phyloP scores from a whole-genome alignment of 352 stramenopile genomes.

The Pythium phragmitis region DNA sequence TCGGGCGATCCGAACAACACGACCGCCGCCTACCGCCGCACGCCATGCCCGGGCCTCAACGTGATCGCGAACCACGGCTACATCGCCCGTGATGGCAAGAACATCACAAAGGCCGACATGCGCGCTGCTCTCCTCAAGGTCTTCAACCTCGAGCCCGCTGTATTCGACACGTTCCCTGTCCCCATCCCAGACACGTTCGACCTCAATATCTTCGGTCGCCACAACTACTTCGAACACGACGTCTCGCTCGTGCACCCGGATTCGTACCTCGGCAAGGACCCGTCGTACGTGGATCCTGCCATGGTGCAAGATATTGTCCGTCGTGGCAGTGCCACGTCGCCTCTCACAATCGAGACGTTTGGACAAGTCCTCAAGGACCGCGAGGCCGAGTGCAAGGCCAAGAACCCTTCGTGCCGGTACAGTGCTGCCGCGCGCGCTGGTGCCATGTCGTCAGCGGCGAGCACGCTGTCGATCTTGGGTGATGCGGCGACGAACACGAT shows the following conservation, averaged over 20 bases:
- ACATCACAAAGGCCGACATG: conserved; percentile 33
- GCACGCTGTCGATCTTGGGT: too few species aligned
- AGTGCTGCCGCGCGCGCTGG: too few species aligned
- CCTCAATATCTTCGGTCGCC: conserved; percentile 41
- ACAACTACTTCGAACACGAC: conserved; percentile 38
- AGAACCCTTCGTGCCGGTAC: not conserved
- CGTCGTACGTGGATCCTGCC: conserved; percentile 26
- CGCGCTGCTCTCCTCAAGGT: conserved; percentile 4
- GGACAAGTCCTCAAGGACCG: conserved; percentile 1
- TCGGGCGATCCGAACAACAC: conserved; percentile 30
- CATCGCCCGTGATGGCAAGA: conserved; percentile 46
- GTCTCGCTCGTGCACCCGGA: conserved; percentile 36
- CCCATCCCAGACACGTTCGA: conserved; percentile 30
- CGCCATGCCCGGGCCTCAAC: conserved; percentile 54
- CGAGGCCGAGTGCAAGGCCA: not conserved
- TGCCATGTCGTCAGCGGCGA: too few species aligned
- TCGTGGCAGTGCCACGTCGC: not conserved
- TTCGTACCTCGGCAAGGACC: conserved; percentile 34
- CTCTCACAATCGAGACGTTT: conserved; percentile 9
- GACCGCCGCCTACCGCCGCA: conserved; percentile 32
- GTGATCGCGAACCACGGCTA: conserved; percentile 57
- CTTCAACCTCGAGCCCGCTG: not conserved
- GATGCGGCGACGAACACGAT: too few species aligned
- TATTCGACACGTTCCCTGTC: conserved; percentile 40
- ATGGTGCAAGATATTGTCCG: conserved; percentile 33